Conservation (phyloP, 2,329 filamentous ascomycete genomes). For the Epichloe scottii region DNA sequence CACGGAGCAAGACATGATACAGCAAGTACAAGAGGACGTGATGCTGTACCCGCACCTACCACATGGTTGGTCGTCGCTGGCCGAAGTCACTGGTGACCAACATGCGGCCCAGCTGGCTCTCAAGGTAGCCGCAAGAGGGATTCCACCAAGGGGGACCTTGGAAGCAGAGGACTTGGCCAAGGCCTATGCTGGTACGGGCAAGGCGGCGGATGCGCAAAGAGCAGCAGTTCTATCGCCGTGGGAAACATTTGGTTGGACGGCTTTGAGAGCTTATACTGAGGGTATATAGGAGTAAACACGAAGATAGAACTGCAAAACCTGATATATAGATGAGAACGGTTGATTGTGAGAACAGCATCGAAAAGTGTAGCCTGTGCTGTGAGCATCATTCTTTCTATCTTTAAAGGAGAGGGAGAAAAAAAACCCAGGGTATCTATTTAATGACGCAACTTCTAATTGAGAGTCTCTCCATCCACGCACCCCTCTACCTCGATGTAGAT, state of each 20-base stretch:
- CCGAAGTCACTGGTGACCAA: constrained; percentile 42
- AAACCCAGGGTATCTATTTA: no score
- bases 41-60: constrained; percentile 72
- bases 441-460: neutral
- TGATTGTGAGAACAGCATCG: no score
- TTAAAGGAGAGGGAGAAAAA: no score
- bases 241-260: constrained; percentile 52
- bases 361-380: no score
- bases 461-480: neutral
- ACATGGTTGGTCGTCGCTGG: constrained; percentile 68
- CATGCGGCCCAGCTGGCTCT: constrained; percentile 64
- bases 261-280: constrained; percentile 26
- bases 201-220: constrained; percentile 59
- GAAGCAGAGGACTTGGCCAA: constrained; percentile 56
- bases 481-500: neutral
- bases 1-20: constrained; percentile 37
- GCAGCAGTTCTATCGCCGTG: constrained; percentile 76
- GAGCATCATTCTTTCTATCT: no score
- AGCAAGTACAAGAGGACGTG: constrained; percentile 61
- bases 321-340: neutral
- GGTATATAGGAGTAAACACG: constrained; percentile 9
- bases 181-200: constrained; percentile 64
- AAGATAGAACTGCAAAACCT: constrained; percentile 5
- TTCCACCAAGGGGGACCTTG: constrained; percentile 60
- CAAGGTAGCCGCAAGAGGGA: constrained; percentile 59